Percentiles rank a stretch among this genome's conserved stretches.
Conservation (phyloP, 495 filamentous ascomycete species). For the Pseudevernia furfuracea region DNA sequence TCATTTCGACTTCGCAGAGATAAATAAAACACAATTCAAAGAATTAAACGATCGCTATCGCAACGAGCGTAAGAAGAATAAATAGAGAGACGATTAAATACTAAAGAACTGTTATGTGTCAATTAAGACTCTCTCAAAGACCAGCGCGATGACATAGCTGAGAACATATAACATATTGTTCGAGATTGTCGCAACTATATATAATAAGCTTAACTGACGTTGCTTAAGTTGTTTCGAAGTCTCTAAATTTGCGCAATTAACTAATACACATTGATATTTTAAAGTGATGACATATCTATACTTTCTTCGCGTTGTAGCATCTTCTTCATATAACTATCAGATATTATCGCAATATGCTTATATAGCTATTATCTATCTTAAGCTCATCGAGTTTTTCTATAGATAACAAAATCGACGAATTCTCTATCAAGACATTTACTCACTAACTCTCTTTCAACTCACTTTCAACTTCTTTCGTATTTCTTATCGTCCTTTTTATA, state of each 20-base stretch:
- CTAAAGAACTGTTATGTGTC: neutral
- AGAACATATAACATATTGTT: neutral
- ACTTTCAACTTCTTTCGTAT: no score
- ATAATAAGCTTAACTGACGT: neutral
- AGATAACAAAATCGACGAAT: no score
- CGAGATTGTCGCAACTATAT: neutral
- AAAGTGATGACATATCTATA: neutral
- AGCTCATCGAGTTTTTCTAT: no score
- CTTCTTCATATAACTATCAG: no score
- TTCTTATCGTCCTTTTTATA: no score
- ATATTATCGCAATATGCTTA: no score
- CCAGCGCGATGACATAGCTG: neutral
- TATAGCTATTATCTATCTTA: no score
- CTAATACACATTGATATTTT: neutral
- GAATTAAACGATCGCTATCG: neutral
- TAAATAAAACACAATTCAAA: neutral
- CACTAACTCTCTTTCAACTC: no score
- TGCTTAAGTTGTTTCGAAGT: neutral
- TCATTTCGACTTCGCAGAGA: neutral
- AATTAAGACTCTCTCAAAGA: neutral
- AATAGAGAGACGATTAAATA: neutral
- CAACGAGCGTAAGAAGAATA: neutral
- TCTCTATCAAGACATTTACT: no score
- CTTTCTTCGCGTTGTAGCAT: no score
- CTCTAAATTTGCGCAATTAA: neutral